Percentiles rank a stretch among this genome's conserved stretches.
Conservation (phyloP, 2,329 filamentous ascomycete species). For the Lecanicillium sp. region DNA sequence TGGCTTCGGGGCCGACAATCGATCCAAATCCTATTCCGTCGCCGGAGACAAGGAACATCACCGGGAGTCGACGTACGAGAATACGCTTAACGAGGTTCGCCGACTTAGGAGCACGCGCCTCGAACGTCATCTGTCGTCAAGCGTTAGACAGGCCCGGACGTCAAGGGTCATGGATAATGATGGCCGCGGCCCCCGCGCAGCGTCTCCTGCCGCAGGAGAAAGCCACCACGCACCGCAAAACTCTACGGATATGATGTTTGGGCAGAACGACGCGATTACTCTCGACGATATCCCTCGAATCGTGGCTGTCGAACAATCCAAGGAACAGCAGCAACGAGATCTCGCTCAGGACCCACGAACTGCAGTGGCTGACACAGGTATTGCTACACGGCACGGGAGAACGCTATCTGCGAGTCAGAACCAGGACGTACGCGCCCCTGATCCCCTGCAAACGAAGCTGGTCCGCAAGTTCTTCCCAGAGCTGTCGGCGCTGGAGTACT, state of each 20-base stretch:
- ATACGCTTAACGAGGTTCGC: conserved; percentile 91
- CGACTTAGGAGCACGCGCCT: conserved; percentile 86
- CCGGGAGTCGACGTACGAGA: conserved; percentile 79
- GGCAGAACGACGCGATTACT: conserved; percentile 83
- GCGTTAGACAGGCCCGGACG: conserved; percentile 81
- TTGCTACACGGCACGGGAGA: conserved; percentile 61
- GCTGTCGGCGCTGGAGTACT: conserved; percentile 89
- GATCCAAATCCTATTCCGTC: conserved; percentile 69
- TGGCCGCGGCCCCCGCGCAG: conserved; percentile 61
- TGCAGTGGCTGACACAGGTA: conserved; percentile 32
- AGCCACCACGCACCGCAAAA: conserved; percentile 34
- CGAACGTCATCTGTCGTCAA: conserved; percentile 90
- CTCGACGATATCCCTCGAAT: conserved; percentile 95
- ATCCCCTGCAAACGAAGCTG: conserved; percentile 48
- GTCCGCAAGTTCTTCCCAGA: conserved; percentile 90
- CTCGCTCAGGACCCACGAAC: conserved; percentile 61
- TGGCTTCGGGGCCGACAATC: conserved; percentile 55
- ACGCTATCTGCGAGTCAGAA: conserved; percentile 51
- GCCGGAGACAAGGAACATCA: conserved; percentile 48
- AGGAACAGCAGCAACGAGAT: conserved; percentile 60
- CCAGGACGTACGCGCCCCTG: conserved; percentile 44
- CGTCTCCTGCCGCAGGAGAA: conserved; percentile 61
- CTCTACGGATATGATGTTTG: conserved; percentile 76
- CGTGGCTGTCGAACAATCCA: conserved; percentile 89
- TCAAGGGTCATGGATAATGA: conserved; percentile 78